Base-by-base conservation (phyloP, 257 asterid genomes). In the Echites panduratus region DNA sequence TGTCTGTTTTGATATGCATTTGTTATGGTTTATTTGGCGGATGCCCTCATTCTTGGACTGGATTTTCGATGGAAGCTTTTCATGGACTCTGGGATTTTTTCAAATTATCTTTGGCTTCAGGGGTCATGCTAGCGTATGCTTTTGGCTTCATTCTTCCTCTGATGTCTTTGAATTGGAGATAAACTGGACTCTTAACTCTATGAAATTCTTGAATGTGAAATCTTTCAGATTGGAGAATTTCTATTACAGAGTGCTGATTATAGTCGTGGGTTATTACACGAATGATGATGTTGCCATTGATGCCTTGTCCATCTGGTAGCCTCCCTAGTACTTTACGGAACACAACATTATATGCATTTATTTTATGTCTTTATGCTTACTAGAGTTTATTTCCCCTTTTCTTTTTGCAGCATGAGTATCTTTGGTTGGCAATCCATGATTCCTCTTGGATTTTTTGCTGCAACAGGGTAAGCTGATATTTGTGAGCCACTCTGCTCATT, bases 371-470 rank as follows among this genome's bases (percentile, higher is more conserved):
- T 38, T 38, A 50, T 68, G 20, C 65, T 58, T 61, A 48, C 71
- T 66, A 22, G 62, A 5, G 17, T 35, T 68, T 45, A n/a, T 9
- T 63, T 6, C 44, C 12, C 24, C 63, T 45, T n/a, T 9, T 63
- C 9, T 52, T 68, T 40, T 76, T 59, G 73, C 87, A 87, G 92
- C 79, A 73, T 85, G 53, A 83, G 85, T 53, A 78, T 87, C 78
- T 80, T 76, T 22, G 90, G 85, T 11, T 87, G 90, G 92, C 88
- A 85, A 66, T 85, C 90, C 73, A 87, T 85, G 90, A 85, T 87
- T 68, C 90, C 86, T 12, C 76, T 87, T 67, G 92, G 92, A 38
- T 77, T 87, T 78, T 87, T 83, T 58, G 92, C 92, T 48, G 92
- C 92, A 75, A 85, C 90, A 22, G 92, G 92, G 90, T 87, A 83